These are phyloP conservation scores for Phaffia australis DNA, from an alignment of 768 basidiomycete genomes.

Conservation along the genomic window DNA sequence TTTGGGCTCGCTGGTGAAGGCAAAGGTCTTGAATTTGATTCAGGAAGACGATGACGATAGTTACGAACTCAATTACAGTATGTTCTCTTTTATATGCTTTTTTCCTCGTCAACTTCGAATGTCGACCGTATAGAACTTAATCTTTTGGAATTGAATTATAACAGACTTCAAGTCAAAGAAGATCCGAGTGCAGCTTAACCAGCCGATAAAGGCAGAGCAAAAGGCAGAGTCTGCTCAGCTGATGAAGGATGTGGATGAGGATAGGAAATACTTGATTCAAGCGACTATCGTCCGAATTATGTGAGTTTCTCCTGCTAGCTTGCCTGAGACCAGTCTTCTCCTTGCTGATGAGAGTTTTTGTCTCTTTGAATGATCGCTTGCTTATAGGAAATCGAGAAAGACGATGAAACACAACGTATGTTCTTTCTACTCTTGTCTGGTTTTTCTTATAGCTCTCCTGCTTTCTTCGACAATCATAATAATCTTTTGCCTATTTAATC, in stretches of 20 bases:
- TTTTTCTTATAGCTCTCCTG: neutral
- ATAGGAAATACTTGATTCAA: constrained; percentile 91
- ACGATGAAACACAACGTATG: constrained; percentile 35
- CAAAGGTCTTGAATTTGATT: constrained; percentile 20
- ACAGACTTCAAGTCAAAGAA: constrained; percentile 85
- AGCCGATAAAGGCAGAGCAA: constrained; percentile 86
- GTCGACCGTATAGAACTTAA: neutral
- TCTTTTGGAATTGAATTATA: neutral
- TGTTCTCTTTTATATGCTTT: neutral
- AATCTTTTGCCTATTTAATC: neutral
- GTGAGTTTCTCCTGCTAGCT: constrained; percentile 12
- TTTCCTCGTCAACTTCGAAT: neutral
- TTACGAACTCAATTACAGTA: constrained; percentile 27
- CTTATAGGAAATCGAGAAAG: constrained; percentile 27
- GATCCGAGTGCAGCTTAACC: constrained; percentile 80
- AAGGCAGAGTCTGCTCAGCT: constrained; percentile 84
- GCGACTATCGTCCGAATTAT: constrained; percentile 72
- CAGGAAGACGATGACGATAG: constrained; percentile 26
- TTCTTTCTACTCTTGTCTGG: neutral
- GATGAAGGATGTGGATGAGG: constrained; percentile 88
- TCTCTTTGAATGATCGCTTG: too few relatives aligned
- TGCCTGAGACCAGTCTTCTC: neutral
- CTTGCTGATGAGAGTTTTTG: neutral
- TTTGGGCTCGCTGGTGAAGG: constrained; percentile 17
- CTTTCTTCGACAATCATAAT: neutral